Base-by-base conservation (phyloP, 2,329 filamentous ascomycete species). In the Alternaria ethzedia region DNA sequence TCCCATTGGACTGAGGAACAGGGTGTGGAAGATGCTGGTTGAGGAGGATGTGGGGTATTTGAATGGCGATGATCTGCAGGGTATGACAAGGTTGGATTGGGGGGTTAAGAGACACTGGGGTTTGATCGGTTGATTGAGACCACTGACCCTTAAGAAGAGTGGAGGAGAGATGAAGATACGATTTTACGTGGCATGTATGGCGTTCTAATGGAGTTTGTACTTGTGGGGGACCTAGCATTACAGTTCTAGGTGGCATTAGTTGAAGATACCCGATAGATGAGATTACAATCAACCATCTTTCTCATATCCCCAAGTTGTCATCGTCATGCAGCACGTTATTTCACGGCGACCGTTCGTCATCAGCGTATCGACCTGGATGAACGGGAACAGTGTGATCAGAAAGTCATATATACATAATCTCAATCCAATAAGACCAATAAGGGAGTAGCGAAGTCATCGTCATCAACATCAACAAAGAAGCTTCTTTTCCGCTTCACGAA, bases 1-100 rank as follows among this genome's bases (percentile, higher is more conserved):
- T 86, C 87, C 87, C 1, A 75, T 83, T 6, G 81, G 81, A 44
- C 66, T 87, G 72, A 76, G 86, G 47, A 86, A 88, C 69, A 81
- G 83, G 54, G 74, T 89, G 15, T 89, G 87, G 87, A 79, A 81
- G 8, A 77, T 86, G 20, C 72, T 89, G 17, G 81, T 85, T 11
- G 76, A 81, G 28, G 85, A 88, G 72, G 86, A 86, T 0, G 86
- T 84, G 11, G 86, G 87, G 71, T 81, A 86, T 45, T 69, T 89
- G 55, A 89, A 88, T 70, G 86, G 86, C 2, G 87, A 89, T 79
- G 86, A 89, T 73, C 69, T 89, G 64, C 74, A 74, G 50, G 82
- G 77, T 3, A 86, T 86, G 46, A 82, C 82, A 2, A 78, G 69
- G 55, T 75, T 81, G 49, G 82, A 85, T 65, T 87, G 86, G 86